phyloP scores from a whole-genome alignment of 805 yeast species.

The Suhomyces canberraensis region DNA sequence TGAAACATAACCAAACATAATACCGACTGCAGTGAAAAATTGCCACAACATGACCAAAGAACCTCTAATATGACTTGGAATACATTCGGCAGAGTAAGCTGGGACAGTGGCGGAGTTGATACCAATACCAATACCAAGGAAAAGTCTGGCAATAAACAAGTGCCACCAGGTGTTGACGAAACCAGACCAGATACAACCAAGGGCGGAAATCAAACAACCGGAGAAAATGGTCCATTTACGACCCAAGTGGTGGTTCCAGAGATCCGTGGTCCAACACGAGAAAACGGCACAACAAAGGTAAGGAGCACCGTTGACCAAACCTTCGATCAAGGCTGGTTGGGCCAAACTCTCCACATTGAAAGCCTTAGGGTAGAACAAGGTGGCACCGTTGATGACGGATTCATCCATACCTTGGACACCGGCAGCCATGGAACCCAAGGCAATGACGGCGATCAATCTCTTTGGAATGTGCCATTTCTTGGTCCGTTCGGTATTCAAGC shows the following conservation, averaged over 20 bases:
- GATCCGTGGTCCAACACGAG: conserved; percentile 61
- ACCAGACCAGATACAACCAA: conserved; percentile 68
- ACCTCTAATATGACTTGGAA: conserved; percentile 59
- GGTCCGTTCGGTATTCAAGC: conserved; percentile 48
- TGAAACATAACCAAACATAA: conserved; percentile 62
- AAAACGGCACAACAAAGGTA: conserved; percentile 56
- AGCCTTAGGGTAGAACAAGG: conserved; percentile 52
- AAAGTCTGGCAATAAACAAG: conserved; percentile 55
- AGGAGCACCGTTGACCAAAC: conserved; percentile 64
- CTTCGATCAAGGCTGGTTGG: conserved; percentile 54
- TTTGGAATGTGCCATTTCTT: conserved; percentile 42
- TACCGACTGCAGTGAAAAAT: conserved; percentile 72
- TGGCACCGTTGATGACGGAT: conserved; percentile 68
- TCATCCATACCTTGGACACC: conserved; percentile 79
- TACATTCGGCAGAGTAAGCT: conserved; percentile 60
- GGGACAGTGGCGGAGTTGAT: conserved; percentile 68
- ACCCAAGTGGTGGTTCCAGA: conserved; percentile 50
- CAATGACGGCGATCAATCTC: conserved; percentile 50
- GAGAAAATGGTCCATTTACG: conserved; percentile 59
- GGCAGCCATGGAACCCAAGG: conserved; percentile 64
- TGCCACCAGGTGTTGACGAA: conserved; percentile 60
- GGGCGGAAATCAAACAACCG: conserved; percentile 56
- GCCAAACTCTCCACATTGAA: conserved; percentile 45
- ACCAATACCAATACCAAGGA: conserved; percentile 64
- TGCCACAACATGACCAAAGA: conserved; percentile 72